Percentiles rank a stretch among this genome's conserved stretches.
Conservation (phyloP, 139 green algal species). For the Ostreobium quekettii region DNA sequence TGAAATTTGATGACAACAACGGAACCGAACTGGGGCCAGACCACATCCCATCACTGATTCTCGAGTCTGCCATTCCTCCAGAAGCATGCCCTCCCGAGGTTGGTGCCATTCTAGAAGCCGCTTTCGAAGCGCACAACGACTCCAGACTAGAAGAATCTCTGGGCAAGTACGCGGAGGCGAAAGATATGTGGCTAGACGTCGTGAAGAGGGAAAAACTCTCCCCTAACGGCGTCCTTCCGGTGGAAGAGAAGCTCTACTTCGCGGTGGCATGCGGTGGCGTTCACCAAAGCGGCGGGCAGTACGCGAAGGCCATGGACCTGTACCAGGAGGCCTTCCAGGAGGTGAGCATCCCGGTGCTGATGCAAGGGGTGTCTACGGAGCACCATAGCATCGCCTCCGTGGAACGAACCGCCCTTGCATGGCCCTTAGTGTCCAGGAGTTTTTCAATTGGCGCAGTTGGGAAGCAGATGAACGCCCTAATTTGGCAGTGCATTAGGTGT, state of each 20-base stretch:
- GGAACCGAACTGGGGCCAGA: neutral
- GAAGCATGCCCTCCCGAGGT: constrained; percentile 27
- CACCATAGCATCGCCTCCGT: neutral
- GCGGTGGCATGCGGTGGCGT: neutral
- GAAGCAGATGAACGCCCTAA: too few relatives aligned
- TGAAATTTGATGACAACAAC: constrained; percentile 27
- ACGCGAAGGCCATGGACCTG: neutral
- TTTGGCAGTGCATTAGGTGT: too few relatives aligned
- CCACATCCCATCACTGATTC: neutral
- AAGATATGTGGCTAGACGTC: neutral
- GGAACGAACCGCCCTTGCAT: neutral
- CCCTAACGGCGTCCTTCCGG: neutral
- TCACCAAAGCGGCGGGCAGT: neutral
- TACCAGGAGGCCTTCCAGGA: neutral
- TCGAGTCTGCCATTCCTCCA: constrained; percentile 34
- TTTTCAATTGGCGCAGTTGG: too few relatives aligned
- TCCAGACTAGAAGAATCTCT: constrained; percentile 24
- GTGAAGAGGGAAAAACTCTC: neutral
- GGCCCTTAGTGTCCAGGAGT: too few relatives aligned
- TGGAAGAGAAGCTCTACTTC: neutral
- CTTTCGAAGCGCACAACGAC: constrained; percentile 27
- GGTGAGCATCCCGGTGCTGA: neutral
- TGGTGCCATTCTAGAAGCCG: constrained; percentile 11
- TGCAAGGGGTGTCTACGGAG: neutral
- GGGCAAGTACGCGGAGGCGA: neutral